These are phyloP conservation scores for Magnaporthales sp. DNA, from an alignment of 2,329 filamentous ascomycete genomes.

Conservation along the genomic window DNA sequence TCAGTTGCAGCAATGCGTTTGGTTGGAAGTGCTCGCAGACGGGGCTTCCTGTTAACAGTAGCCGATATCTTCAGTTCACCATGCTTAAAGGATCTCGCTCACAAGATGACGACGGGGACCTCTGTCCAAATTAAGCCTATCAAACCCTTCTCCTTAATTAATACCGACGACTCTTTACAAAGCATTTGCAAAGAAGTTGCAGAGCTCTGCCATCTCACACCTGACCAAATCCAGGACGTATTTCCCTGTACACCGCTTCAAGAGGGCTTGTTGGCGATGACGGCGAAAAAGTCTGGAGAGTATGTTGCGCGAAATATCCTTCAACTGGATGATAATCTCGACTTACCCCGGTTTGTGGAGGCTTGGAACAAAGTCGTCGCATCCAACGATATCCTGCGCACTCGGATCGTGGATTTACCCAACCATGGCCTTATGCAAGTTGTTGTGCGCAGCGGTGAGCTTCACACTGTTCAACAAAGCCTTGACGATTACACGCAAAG, in stretches of 20 bases:
- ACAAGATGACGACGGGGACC: background rate
- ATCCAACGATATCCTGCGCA: constrained; percentile 34
- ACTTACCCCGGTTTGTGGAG: constrained; percentile 26
- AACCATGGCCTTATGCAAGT: background rate
- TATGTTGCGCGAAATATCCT: constrained; percentile 44
- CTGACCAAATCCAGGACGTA: constrained; percentile 33
- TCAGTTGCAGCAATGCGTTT: background rate
- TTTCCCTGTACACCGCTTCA: constrained; percentile 48
- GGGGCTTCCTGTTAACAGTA: background rate
- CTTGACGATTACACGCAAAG: background rate
- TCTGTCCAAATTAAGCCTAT: background rate
- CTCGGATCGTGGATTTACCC: constrained; percentile 30
- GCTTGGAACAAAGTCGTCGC: constrained; percentile 31
- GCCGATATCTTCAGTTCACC: background rate
- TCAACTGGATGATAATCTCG: constrained; percentile 24
- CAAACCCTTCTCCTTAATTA: background rate
- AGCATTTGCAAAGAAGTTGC: background rate
- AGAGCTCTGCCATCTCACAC: background rate
- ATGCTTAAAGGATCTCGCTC: background rate
- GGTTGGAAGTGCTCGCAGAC: background rate
- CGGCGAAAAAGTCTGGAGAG: constrained; percentile 37
- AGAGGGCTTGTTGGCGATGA: constrained; percentile 44
- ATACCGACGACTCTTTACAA: background rate
- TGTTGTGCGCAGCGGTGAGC: background rate
- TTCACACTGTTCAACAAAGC: background rate